These are phyloP conservation scores for Udeniomyces megalosporus DNA, from an alignment of 768 basidiomycete genomes.

Conservation along the genomic window DNA sequence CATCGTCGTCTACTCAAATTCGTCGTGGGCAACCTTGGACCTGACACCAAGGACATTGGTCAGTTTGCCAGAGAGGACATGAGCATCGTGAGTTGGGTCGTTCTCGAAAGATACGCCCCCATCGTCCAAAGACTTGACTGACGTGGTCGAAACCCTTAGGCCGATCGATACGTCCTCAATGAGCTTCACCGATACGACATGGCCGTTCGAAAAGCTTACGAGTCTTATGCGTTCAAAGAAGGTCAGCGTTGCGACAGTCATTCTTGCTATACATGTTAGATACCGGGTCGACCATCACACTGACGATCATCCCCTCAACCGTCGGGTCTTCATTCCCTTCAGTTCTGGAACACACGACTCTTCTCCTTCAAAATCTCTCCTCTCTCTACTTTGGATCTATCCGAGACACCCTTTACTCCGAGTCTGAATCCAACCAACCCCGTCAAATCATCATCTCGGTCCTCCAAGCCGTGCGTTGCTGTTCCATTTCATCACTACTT, in stretches of 20 bases:
- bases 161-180: conserved; percentile 73
- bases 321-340: neutral
- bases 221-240: conserved; percentile 61
- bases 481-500: neutral
- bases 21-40: conserved; percentile 59
- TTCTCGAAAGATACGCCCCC: neutral
- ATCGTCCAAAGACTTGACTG: too few species aligned
- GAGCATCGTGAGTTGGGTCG: conserved; percentile 42
- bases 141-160: conserved; percentile 39
- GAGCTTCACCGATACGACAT: conserved; percentile 59
- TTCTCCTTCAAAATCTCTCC: conserved; percentile 60
- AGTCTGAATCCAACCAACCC: conserved; percentile 36
- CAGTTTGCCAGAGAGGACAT: conserved; percentile 28
- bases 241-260: too few species aligned
- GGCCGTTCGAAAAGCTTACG: conserved; percentile 50
- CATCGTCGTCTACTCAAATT: conserved; percentile 49
- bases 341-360: conserved; percentile 42
- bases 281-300: too few species aligned
- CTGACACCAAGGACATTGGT: neutral
- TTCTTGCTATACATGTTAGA: too few species aligned
- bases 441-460: conserved; percentile 55
- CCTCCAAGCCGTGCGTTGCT: conserved; percentile 48
- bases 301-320: conserved; percentile 6
- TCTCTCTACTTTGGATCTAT: conserved; percentile 82
- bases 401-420: conserved; percentile 76